These are phyloP conservation scores for Termitomyces sp. DNA, from an alignment of 768 basidiomycete genomes.

Conservation along the genomic window DNA sequence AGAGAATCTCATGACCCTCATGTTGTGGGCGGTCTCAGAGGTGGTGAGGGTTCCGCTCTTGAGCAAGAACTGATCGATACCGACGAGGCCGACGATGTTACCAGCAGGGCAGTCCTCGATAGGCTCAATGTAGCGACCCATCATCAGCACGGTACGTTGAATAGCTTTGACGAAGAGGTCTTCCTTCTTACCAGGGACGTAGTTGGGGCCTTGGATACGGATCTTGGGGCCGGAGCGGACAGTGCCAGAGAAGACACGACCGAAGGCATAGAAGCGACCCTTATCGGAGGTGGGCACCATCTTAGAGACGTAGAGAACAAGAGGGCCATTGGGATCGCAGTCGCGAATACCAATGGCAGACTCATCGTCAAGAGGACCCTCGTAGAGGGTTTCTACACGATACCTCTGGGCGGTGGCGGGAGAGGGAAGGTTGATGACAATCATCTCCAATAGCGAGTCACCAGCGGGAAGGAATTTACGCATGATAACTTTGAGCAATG, in stretches of 20 bases:
- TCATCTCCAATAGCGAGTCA: slow-evolving; percentile 99
- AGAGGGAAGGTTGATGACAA: slow-evolving; percentile 98
- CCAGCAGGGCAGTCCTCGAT: slow-evolving; percentile 99
- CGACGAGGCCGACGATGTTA: slow-evolving; percentile 98
- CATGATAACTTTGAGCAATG: slow-evolving; percentile 96
- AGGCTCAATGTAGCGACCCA: slow-evolving; percentile 98
- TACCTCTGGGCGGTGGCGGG: slow-evolving; percentile 96
- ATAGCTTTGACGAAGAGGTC: slow-evolving; percentile 97
- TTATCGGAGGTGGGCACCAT: slow-evolving; percentile 99
- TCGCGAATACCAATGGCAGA: slow-evolving; percentile 98
- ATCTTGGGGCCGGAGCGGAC: slow-evolving; percentile 97
- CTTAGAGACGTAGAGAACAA: slow-evolving; percentile 98
- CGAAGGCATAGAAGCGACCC: slow-evolving; percentile 99
- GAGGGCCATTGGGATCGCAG: slow-evolving; percentile 94
- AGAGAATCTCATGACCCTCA: slow-evolving; percentile 99
- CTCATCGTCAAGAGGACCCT: slow-evolving; percentile 99
- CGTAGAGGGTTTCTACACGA: slow-evolving; percentile 99
- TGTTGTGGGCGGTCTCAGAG: slow-evolving; percentile 99
- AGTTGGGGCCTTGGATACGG: slow-evolving; percentile 99
- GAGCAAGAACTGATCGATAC: slow-evolving; percentile 99
- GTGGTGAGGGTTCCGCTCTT: slow-evolving; percentile 98
- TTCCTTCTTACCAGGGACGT: slow-evolving; percentile 97
- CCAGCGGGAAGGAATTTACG: slow-evolving; percentile 99
- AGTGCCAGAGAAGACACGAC: slow-evolving; percentile 99
- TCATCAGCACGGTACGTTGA: slow-evolving; percentile 99